Evolutionary conservation across 2,329 filamentous ascomycete genomes (phyloP), one percentile per base, ranked within the genome.

Genomic region (Seiridium cupressi): DNA sequence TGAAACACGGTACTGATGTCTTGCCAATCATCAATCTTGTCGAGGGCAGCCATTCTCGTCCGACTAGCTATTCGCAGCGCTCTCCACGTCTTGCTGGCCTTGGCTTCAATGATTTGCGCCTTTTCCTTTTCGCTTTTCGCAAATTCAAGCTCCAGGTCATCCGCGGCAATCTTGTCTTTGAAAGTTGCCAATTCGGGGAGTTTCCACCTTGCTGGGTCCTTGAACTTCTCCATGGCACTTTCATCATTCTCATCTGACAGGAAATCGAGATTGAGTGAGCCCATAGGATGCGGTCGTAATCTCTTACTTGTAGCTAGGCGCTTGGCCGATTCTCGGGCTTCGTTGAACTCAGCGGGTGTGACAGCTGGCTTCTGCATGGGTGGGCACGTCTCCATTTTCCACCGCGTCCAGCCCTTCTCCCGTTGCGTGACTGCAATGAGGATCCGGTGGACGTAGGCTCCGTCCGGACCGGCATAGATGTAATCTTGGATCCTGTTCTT

Each of bases 321-420:
- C 63, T 84, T 82, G 3, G 88, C 88, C 51, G 84, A 80, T 36
- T 82, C 79, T 71, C 89, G 90, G 32, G 93, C 89, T 58, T 87
- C 83, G 44, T 88, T 75, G 72, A 93, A 94, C 51, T 89, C 84
- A 35, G 85, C 76, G 1, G 89, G 82, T 3, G 88, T 83, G 36
- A 98, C 83, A 9, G 91, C 80, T 31, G 90, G 85, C 61, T 86
- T 85, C 70, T 93, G 88, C 69, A 99, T 98, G 5, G 89, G 85
- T 32, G 92, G 92, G 72, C 95, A 99, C 66, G 89, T 92, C 73
- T 97, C 93, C 62, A 94, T 89, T 77, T 99, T 99, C 95, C 95
- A 99, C 63, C 93, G 89, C 49, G 96, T 93, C 96, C 96, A 99
- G 72, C 98, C 97, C 79, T 97, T 98, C 75, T 99, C 95, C 64